These are phyloP conservation scores for Aspergillus jensenii DNA, from an alignment of 2,329 filamentous ascomycete species.

Conservation along the genomic window DNA sequence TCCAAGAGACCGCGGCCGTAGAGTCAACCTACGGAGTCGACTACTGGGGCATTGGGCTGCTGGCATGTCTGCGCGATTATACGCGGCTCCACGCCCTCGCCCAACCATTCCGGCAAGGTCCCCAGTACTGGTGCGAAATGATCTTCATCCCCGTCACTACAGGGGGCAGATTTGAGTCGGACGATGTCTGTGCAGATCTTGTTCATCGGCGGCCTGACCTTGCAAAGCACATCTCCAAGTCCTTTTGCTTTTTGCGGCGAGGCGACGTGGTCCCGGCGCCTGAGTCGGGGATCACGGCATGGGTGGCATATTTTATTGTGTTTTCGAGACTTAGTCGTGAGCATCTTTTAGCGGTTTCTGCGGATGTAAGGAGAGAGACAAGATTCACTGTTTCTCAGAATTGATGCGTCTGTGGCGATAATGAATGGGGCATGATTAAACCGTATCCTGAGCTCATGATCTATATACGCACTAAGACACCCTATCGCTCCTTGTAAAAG, in stretches of 20 bases:
- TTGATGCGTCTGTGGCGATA: too few species aligned
- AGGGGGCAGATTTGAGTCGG: not conserved
- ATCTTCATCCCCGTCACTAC: not conserved
- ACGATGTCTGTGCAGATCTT: not conserved
- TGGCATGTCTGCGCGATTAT: not conserved
- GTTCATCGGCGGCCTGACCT: not conserved
- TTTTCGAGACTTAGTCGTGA: not conserved
- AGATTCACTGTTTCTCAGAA: not conserved
- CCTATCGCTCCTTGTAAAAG: too few species aligned
- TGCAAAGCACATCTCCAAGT: not conserved
- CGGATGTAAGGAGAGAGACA: not conserved
- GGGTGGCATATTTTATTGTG: not conserved
- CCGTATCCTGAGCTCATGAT: too few species aligned
- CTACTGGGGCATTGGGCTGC: not conserved
- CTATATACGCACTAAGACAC: too few species aligned
- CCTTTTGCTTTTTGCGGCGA: not conserved
- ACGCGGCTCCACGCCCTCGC: not conserved
- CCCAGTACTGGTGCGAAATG: conserved; percentile 6
- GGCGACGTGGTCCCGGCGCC: not conserved
- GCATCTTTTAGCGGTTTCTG: not conserved
- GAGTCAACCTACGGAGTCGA: conserved; percentile 10
- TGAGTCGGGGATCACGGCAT: not conserved
- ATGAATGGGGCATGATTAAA: too few species aligned
- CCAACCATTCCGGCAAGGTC: not conserved
- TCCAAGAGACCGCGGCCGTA: not conserved